Conservation (phyloP, 768 basidiomycete genomes). For the Lentinula lateritia region DNA sequence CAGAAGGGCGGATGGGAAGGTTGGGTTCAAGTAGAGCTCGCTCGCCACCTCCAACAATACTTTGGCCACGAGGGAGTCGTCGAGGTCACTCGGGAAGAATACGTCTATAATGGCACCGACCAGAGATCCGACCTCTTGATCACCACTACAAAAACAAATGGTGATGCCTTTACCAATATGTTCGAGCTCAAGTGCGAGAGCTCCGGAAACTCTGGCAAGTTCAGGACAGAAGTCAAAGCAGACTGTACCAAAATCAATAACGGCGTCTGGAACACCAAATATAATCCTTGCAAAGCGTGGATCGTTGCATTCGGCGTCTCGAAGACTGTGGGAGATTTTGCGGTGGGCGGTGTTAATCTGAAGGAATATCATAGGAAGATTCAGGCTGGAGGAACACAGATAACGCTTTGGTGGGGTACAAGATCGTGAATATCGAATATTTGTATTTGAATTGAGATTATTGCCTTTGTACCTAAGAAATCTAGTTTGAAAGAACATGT, state of each 20-base stretch:
- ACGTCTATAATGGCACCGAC: neutral
- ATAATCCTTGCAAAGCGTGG: neutral
- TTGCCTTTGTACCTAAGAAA: no score
- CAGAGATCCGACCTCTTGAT: neutral
- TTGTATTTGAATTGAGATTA: no score
- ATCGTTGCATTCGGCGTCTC: neutral
- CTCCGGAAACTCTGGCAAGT: neutral
- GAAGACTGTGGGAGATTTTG: neutral
- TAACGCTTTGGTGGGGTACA: neutral
- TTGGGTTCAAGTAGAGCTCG: constrained; percentile 5
- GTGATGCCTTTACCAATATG: neutral
- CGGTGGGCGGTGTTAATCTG: neutral
- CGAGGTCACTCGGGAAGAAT: neutral
- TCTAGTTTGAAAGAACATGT: no score
- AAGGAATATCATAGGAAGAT: neutral
- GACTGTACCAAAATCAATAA: neutral
- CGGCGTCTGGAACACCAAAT: neutral
- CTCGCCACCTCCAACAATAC: neutral
- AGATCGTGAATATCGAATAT: neutral
- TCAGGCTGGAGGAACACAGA: neutral
- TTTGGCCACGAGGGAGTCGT: neutral
- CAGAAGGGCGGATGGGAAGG: constrained; percentile 5
- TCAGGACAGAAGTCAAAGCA: neutral
- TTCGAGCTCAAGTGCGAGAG: constrained; percentile 1
- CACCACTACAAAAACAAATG: neutral